These are phyloP conservation scores for Dovyalis caffra DNA, from an alignment of 345 rosid species.

Conservation along the genomic window DNA sequence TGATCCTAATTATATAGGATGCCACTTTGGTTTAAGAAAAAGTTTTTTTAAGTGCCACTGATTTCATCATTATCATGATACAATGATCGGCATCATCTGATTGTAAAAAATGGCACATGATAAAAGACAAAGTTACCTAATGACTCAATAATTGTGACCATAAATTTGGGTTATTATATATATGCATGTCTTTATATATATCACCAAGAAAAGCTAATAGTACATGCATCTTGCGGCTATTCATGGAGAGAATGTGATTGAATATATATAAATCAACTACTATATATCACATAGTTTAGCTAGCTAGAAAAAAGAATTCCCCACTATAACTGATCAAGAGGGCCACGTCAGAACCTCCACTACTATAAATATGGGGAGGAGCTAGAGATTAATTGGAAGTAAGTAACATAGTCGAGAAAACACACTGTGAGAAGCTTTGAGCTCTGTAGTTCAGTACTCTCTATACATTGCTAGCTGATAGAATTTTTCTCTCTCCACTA, in stretches of 20 bases:
- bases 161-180: not conserved
- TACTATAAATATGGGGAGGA: not conserved
- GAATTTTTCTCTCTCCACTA: not conserved
- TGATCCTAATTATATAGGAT: no score
- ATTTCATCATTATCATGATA: not conserved
- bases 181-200: not conserved
- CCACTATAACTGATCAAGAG: not conserved
- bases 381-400: not conserved
- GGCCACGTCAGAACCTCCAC: not conserved
- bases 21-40: no score
- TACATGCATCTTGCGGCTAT: not conserved
- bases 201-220: not conserved
- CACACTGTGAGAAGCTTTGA: not conserved
- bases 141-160: constrained; percentile 29
- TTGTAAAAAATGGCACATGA: constrained; percentile 11
- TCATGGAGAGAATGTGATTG: constrained; percentile 22
- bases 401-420: not conserved
- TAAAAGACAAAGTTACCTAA: constrained; percentile 7
- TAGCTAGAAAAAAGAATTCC: not conserved
- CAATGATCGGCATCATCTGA: not conserved
- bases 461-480: not conserved
- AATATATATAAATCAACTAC: constrained; percentile 2
- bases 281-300: no score
- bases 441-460: not conserved
- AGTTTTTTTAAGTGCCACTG: not conserved